Evolutionary conservation across 768 basidiomycete genomes (phyloP).

Genomic region (Mycena albidolilacea): DNA sequence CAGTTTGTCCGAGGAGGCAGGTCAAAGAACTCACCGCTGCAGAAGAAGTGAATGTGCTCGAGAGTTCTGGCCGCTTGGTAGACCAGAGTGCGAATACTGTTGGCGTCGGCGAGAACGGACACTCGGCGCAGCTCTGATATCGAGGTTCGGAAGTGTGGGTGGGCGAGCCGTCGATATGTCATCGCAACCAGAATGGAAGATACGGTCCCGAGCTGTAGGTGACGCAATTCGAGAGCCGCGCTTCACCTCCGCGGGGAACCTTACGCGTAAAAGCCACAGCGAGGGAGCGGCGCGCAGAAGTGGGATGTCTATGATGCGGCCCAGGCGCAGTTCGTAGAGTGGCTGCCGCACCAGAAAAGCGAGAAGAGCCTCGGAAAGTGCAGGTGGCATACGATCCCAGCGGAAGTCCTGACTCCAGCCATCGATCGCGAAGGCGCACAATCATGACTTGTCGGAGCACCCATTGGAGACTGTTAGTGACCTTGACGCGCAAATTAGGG

Average conservation of each 20-base stretch:
- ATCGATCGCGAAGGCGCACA: neutral
- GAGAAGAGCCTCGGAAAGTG: neutral
- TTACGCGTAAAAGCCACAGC: neutral
- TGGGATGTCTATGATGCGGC: neutral
- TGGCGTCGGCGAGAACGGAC: too few relatives aligned
- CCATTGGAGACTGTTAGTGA: neutral
- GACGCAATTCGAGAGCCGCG: neutral
- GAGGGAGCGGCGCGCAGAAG: neutral
- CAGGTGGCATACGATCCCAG: neutral
- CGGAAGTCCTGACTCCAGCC: neutral
- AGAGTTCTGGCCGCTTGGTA: too few relatives aligned
- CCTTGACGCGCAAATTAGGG: neutral
- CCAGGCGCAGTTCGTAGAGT: neutral
- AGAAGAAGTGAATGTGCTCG: too few relatives aligned
- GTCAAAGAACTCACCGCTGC: too few relatives aligned
- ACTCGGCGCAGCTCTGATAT: too few relatives aligned
- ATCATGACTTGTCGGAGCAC: neutral
- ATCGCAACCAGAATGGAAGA: too few relatives aligned
- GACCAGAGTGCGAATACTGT: too few relatives aligned
- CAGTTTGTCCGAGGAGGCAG: neutral
- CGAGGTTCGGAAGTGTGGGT: too few relatives aligned
- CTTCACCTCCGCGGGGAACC: neutral
- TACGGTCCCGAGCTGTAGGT: too few relatives aligned
- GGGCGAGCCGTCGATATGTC: too few relatives aligned
- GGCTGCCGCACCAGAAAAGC: neutral